Conservation (phyloP, 2,329 filamentous ascomycete genomes). For the Ceratocystiopsis minuta region DNA sequence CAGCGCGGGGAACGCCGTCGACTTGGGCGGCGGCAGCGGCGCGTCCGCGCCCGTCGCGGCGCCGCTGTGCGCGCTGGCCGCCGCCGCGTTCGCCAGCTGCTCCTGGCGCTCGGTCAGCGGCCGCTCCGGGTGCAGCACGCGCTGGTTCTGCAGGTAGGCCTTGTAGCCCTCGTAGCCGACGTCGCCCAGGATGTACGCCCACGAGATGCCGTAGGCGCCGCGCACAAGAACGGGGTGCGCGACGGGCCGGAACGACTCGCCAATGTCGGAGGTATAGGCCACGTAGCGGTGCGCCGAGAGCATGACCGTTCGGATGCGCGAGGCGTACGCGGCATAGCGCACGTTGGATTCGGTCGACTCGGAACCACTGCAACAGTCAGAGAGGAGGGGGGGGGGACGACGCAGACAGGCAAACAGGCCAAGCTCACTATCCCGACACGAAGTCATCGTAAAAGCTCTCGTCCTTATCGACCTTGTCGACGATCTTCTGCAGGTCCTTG, state of each 20-base stretch:
- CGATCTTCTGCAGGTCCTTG: slow-evolving; percentile 34
- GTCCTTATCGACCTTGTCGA: slow-evolving; percentile 41
- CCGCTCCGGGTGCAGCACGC: slow-evolving; percentile 48
- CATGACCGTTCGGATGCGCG: slow-evolving; percentile 70
- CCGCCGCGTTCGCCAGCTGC: slow-evolving; percentile 25
- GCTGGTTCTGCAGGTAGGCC: slow-evolving; percentile 75
- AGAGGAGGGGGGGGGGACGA: not conserved
- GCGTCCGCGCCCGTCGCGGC: not conserved
- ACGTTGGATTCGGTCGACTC: slow-evolving; percentile 72
- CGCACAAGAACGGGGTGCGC: slow-evolving; percentile 72
- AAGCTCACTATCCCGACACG: slow-evolving; percentile 58
- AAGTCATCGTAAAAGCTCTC: slow-evolving; percentile 63
- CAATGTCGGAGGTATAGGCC: slow-evolving; percentile 90
- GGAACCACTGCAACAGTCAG: slow-evolving; percentile 32
- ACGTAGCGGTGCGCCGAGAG: slow-evolving; percentile 87
- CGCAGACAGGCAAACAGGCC: not conserved
- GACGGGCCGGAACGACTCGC: slow-evolving; percentile 86
- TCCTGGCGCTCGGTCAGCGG: slow-evolving; percentile 32
- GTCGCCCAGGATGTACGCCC: slow-evolving; percentile 82
- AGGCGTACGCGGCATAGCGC: slow-evolving; percentile 85
- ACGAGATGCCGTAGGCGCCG: slow-evolving; percentile 75
- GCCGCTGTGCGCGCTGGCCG: not conserved
- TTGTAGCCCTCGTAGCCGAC: slow-evolving; percentile 91
- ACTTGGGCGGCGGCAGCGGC: slow-evolving; percentile 7
- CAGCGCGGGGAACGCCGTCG: slow-evolving; percentile 6